These are phyloP conservation scores for Boletus rex-veris DNA, from an alignment of 768 basidiomycete genomes.

Conservation along the genomic window DNA sequence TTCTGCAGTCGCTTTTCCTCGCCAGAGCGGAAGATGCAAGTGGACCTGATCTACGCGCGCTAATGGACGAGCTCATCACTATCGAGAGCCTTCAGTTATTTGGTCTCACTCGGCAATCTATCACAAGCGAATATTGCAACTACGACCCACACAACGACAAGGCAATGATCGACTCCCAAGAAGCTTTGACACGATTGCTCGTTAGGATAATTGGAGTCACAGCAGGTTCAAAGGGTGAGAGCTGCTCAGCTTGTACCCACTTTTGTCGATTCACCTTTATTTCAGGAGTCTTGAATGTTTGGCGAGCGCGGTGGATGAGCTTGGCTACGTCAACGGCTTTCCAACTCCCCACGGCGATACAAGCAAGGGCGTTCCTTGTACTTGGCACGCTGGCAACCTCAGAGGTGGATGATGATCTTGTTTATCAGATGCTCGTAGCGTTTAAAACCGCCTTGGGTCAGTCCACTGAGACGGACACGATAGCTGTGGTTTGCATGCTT, in stretches of 20 bases:
- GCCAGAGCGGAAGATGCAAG: constrained; percentile 55
- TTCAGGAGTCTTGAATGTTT: constrained; percentile 75
- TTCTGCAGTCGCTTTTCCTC: constrained; percentile 72
- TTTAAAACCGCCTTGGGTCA: constrained; percentile 68
- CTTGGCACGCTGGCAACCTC: constrained; percentile 78
- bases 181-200: constrained; percentile 61
- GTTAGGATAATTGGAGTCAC: constrained; percentile 60
- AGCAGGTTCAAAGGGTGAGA: constrained; percentile 66
- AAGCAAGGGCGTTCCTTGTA: constrained; percentile 81
- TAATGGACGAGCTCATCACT: constrained; percentile 60
- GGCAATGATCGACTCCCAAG: constrained; percentile 60
- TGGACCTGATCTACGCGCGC: constrained; percentile 53
- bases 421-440: constrained; percentile 91
- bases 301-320: constrained; percentile 94
- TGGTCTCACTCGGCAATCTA: constrained; percentile 61
- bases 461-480: constrained; percentile 65
- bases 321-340: constrained; percentile 85
- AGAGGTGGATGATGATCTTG: constrained; percentile 88
- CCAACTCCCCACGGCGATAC: constrained; percentile 84
- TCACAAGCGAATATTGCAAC: constrained; percentile 65
- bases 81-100: constrained; percentile 64
- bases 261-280: constrained; percentile 10
- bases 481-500: constrained; percentile 82
- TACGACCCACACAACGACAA: constrained; percentile 52
- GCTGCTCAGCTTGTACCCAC: not conserved